A percentile compares a stretch with the other conserved stretches of the same genome.
Evolutionary conservation across 2,329 filamentous ascomycete species (phyloP).

Genomic region (Claviceps spartinae): DNA sequence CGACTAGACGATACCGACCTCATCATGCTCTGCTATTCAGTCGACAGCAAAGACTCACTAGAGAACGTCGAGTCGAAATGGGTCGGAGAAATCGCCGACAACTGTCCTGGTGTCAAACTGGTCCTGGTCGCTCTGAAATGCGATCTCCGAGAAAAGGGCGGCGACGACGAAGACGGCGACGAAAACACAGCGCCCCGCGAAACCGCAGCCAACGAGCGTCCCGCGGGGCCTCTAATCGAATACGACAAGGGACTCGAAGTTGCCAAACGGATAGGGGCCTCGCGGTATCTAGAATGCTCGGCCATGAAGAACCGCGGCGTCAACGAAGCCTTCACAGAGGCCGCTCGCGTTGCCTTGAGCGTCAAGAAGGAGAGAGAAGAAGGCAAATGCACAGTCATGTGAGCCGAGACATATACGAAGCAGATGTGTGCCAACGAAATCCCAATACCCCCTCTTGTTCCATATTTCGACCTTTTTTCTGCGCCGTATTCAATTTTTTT

Average conservation of each 20-base stretch:
- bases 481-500: not conserved
- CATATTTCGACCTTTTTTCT: not conserved
- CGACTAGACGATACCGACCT: constrained; percentile 69
- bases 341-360: constrained; percentile 78
- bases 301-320: constrained; percentile 97
- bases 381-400: constrained; percentile 49
- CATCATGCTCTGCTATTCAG: constrained; percentile 97
- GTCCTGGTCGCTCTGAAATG: constrained; percentile 95
- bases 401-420: constrained; percentile 9
- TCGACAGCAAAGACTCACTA: constrained; percentile 89
- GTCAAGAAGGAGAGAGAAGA: constrained; percentile 53
- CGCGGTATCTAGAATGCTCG: constrained; percentile 95
- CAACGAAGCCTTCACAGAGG: constrained; percentile 97
- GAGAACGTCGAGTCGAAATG: constrained; percentile 99
- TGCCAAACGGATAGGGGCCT: constrained; percentile 77
- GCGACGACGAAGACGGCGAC: constrained; percentile 57
- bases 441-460: constrained; percentile 1
- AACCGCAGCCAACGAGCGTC: constrained; percentile 23
- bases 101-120: constrained; percentile 88
- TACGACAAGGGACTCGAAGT: constrained; percentile 89
- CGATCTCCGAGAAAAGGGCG: constrained; percentile 69
- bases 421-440: constrained; percentile 1
- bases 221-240: constrained; percentile 63
- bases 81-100: constrained; percentile 95
- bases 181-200: constrained; percentile 23